Evolutionary conservation across 805 yeast species (phyloP).

Genomic region (Kregervanrija delftensis): DNA sequence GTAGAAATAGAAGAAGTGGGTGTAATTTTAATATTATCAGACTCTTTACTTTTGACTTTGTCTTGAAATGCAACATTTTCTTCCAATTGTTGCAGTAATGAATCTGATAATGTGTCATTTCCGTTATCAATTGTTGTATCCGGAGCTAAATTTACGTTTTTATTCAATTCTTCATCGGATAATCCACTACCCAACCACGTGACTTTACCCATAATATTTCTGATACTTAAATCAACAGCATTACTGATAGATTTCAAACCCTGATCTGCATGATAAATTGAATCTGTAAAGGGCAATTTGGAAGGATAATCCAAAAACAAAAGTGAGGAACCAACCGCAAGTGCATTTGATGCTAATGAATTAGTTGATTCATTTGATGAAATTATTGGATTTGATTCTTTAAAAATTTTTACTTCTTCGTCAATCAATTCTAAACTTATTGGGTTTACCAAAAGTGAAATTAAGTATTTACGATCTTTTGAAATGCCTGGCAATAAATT

Average conservation of each 20-base stretch:
- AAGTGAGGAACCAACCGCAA: conserved; percentile 1
- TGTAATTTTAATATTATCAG: conserved; percentile 18
- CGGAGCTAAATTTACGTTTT: conserved; percentile 1
- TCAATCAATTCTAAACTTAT: conserved; percentile 23
- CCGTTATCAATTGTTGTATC: not conserved
- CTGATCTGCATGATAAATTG: conserved; percentile 29
- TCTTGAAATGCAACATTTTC: conserved; percentile 23
- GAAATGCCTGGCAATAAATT: conserved; percentile 4
- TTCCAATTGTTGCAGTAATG: conserved; percentile 23
- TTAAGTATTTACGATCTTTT: conserved; percentile 1
- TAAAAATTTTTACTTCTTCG: conserved; percentile 17
- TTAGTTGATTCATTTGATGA: conserved; percentile 1
- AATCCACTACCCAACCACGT: conserved; percentile 21
- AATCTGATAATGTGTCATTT: conserved; percentile 14
- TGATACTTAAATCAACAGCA: conserved; percentile 30
- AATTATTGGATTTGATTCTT: conserved; percentile 6
- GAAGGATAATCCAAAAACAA: conserved; percentile 8
- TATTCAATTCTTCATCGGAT: conserved; percentile 4
- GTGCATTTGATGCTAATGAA: conserved; percentile 10
- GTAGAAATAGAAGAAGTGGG: conserved; percentile 28
- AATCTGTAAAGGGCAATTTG: conserved; percentile 9
- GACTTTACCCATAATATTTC: conserved; percentile 27
- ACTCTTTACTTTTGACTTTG: not conserved
- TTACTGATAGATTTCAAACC: conserved; percentile 28
- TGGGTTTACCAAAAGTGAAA: conserved; percentile 14